Evolutionary conservation across 176 grass and related monocot species (phyloP), one percentile per base, ranked within the genome.

Genomic region (Bonia amplexicaulis): DNA sequence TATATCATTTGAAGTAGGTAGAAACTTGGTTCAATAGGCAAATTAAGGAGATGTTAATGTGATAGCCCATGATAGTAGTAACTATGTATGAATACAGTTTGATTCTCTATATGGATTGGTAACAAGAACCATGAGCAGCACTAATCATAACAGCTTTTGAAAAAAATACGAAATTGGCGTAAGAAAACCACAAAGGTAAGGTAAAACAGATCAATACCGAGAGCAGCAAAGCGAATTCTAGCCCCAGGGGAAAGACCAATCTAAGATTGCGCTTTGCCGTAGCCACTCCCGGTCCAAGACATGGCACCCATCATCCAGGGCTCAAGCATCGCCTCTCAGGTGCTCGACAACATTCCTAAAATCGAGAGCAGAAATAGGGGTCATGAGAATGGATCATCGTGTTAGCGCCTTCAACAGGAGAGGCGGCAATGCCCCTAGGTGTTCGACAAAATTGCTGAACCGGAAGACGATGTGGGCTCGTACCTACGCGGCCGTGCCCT

Each of bases 161-260:
- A 74, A 80, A 80, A 82, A 41, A 47, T 0, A 22, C 53, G 8
- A 42, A 23, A 39, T 16, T 42, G 54, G 33, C 2, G 10, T 62
- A n/a, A 13, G 7, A 61, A 76, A 69, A 14, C 13, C 49, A 12
- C 2, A 37, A 46, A n/a, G 22, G 42, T 6, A 29, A 15, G 3
- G 69, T 11, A 69, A 60, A 51, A 40, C 42, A 80, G 63, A 84
- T 66, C 27, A 22, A 72, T 89, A 80, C 82, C 60, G 7, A 47
- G 35, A 73, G 37, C 75, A 57, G 87, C 45, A 4, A 29, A 26
- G 13, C 8, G 7, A 68, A n/a, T 69, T 78, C 65, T 13, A 1
- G 31, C 1, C 10, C 53, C 19, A 9, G 15, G 15, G 52, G 1
- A 12, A 20, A 54, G 29, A 29, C n/a, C 13, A 44, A 60, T 44